Conservation (phyloP, 352 stramenopile species). For the Globisporangium okanoganense region DNA sequence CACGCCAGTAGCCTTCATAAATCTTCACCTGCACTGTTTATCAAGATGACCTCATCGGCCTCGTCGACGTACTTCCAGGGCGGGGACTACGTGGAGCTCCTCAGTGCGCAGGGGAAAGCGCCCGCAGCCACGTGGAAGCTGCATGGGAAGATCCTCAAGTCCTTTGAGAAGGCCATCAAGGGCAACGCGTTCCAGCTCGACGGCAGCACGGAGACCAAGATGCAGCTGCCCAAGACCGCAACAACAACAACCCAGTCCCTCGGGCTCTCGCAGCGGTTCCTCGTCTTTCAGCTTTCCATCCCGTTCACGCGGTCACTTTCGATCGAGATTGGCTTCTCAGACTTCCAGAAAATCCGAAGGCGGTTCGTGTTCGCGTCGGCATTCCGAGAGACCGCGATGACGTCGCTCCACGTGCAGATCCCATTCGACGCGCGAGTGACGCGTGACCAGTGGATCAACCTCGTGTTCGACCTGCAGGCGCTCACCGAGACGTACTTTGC, state of each 20-base stretch:
- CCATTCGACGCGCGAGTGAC: slow-evolving; percentile 37
- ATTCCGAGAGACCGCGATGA: slow-evolving; percentile 64
- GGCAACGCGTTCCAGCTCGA: slow-evolving; percentile 78
- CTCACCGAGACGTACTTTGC: slow-evolving; percentile 59
- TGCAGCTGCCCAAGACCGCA: slow-evolving; percentile 72
- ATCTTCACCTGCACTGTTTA: neutral
- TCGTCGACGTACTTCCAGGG: slow-evolving; percentile 64
- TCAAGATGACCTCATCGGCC: neutral
- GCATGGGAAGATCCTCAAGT: slow-evolving; percentile 72
- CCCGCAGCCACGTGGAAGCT: slow-evolving; percentile 67
- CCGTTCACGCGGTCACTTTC: slow-evolving; percentile 63
- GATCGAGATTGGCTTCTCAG: slow-evolving; percentile 74
- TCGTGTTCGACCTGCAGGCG: slow-evolving; percentile 68
- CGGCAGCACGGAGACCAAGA: slow-evolving; percentile 69
- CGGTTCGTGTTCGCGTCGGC: slow-evolving; percentile 76
- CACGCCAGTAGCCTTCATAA: neutral
- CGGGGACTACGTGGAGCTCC: slow-evolving; percentile 74
- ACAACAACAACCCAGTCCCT: slow-evolving; percentile 28
- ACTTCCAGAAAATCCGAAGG: slow-evolving; percentile 68
- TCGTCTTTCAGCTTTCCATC: slow-evolving; percentile 64
- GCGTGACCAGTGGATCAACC: slow-evolving; percentile 75
- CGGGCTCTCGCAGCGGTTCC: slow-evolving; percentile 69
- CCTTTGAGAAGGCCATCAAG: slow-evolving; percentile 79
- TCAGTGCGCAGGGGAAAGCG: slow-evolving; percentile 74
- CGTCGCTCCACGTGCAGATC: slow-evolving; percentile 65